Percentiles rank a stretch among this genome's conserved stretches.
Conservation (phyloP, 2,329 filamentous ascomycete species). For the Diaporthe sp. region DNA sequence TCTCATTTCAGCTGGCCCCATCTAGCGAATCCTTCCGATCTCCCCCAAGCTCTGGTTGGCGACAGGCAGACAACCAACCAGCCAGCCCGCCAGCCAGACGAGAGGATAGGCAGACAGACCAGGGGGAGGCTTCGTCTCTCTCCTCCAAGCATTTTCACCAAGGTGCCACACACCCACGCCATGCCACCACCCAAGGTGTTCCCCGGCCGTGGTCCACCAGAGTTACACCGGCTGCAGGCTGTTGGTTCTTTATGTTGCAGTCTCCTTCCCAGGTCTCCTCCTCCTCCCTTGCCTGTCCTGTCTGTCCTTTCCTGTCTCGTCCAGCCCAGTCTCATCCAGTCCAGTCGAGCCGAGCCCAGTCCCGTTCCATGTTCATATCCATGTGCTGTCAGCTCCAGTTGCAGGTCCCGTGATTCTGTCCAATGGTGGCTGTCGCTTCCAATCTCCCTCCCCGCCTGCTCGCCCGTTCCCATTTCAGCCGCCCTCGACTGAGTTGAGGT, state of each 20-base stretch:
- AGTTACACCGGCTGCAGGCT: slow-evolving; percentile 30
- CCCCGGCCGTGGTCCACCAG: background rate
- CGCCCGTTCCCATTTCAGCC: slow-evolving; percentile 2
- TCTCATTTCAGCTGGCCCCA: slow-evolving; percentile 27
- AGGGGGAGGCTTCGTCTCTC: background rate
- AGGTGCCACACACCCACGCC: slow-evolving; percentile 1
- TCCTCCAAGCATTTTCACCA: background rate
- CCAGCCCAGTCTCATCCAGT: background rate
- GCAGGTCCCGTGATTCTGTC: slow-evolving; percentile 9
- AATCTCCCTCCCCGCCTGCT: slow-evolving; percentile 16
- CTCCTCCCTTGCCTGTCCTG: slow-evolving; percentile 9
- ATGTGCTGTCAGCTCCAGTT: slow-evolving; percentile 11
- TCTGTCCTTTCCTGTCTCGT: slow-evolving; percentile 8
- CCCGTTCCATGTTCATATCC: background rate
- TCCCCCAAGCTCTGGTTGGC: slow-evolving; percentile 11
- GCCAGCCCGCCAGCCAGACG: too few species aligned
- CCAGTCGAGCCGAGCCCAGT: background rate
- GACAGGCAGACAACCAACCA: background rate
- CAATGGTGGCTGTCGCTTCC: slow-evolving; percentile 18
- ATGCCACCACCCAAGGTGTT: background rate
- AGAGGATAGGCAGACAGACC: background rate
- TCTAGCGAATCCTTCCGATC: slow-evolving; percentile 30
- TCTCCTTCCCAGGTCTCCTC: slow-evolving; percentile 17
- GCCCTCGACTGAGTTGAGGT: background rate
- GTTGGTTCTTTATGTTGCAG: slow-evolving; percentile 28